These are phyloP conservation scores for Meripilus lineatus DNA, from an alignment of 1,284 basidiomycete genomes.

Conservation along the genomic window DNA sequence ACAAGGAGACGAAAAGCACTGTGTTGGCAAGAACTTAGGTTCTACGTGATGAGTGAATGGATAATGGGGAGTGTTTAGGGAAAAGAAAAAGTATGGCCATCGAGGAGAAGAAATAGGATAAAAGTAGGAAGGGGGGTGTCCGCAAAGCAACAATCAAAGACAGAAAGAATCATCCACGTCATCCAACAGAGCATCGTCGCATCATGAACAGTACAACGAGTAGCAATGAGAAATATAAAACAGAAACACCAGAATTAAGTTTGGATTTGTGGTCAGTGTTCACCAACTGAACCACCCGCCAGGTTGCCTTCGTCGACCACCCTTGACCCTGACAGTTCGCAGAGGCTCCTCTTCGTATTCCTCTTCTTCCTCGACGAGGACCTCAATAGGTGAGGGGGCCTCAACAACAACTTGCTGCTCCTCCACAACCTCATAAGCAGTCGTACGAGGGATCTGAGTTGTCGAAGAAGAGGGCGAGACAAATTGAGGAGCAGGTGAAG, in stretches of 20 bases:
- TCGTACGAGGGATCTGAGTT: constrained; percentile 59
- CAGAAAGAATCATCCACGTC: background rate
- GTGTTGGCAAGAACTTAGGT: constrained; percentile 14
- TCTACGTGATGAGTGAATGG: background rate
- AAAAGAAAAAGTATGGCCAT: too few species aligned
- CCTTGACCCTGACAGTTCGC: background rate
- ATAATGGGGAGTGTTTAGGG: background rate
- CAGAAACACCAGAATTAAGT: constrained; percentile 3
- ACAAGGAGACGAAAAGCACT: constrained; percentile 6
- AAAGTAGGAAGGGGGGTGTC: constrained; percentile 8
- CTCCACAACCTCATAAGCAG: constrained; percentile 60
- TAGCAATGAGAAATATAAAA: constrained; percentile 21
- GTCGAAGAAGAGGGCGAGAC: constrained; percentile 48
- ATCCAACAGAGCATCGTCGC: background rate
- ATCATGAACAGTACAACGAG: constrained; percentile 13
- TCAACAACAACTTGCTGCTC: too few species aligned
- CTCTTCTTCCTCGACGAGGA: constrained; percentile 11
- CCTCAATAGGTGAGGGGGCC: constrained; percentile 20
- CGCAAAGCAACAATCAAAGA: background rate
- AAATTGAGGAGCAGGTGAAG: constrained; percentile 67
- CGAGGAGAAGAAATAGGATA: background rate
- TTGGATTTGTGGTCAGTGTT: constrained; percentile 19
- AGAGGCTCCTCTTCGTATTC: constrained; percentile 1
- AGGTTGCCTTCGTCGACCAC: background rate
- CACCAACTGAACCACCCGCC: constrained; percentile 13